Evolutionary conservation across 345 rosid species (phyloP).

Genomic region (Lepidium aucheri): DNA sequence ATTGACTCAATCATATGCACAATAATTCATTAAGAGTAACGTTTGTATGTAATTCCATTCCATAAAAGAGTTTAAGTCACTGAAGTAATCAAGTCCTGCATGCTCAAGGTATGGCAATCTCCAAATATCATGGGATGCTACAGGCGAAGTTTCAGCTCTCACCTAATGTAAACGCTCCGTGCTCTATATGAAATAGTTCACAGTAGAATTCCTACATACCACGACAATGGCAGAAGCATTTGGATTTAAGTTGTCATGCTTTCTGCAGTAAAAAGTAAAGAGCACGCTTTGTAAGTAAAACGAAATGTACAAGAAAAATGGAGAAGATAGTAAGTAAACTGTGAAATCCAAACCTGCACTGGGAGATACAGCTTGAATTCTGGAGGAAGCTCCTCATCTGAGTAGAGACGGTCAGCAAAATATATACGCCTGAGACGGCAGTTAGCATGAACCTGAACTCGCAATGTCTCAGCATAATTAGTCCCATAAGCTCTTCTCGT

Average conservation of each 20-base stretch:
- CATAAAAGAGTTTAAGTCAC: neutral
- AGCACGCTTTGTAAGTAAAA: neutral
- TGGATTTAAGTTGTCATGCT: constrained; percentile 21
- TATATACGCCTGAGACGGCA: constrained; percentile 88
- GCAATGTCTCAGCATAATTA: constrained; percentile 85
- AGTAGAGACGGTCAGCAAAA: constrained; percentile 87
- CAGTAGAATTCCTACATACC: neutral
- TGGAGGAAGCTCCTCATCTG: constrained; percentile 96
- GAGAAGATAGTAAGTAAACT: neutral
- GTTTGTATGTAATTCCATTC: neutral
- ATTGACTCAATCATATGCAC: neutral
- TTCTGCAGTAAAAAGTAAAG: constrained; percentile 37
- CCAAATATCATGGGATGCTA: neutral
- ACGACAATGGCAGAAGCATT: neutral
- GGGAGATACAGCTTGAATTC: constrained; percentile 95
- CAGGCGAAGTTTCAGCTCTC: neutral
- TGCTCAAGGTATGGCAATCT: neutral
- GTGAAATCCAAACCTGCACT: constrained; percentile 49
- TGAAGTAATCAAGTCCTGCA: neutral
- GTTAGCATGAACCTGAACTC: constrained; percentile 96
- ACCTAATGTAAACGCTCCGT: neutral
- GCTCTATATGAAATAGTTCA: constrained; percentile 1
- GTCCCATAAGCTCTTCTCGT: constrained; percentile 95
- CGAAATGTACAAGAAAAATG: neutral
- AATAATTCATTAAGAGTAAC: neutral